These are phyloP conservation scores for Starmerella geochares DNA, from an alignment of 805 yeast genomes.

Conservation along the genomic window DNA sequence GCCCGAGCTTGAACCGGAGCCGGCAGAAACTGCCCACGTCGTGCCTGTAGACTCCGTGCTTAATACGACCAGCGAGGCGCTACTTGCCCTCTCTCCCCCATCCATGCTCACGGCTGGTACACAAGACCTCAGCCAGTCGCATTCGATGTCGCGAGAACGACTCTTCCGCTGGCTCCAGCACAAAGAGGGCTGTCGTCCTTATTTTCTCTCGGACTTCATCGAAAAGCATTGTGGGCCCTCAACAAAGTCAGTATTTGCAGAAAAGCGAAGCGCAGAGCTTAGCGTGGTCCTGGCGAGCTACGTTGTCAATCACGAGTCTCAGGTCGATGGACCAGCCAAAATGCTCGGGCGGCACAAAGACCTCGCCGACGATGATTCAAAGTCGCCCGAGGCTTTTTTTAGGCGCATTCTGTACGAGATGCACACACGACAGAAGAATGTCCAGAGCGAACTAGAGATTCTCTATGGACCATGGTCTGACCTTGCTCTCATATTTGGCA, in stretches of 20 bases:
- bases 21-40: too few relatives aligned
- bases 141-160: not conserved
- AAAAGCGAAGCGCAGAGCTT: not conserved
- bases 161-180: not conserved
- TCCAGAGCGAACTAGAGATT: constrained; percentile 12
- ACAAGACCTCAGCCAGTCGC: not conserved
- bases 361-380: not conserved
- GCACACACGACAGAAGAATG: not conserved
- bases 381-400: not conserved
- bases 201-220: not conserved
- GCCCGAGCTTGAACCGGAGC: too few relatives aligned
- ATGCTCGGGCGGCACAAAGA: constrained; percentile 2
- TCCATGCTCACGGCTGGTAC: not conserved
- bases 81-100: not conserved
- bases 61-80: not conserved
- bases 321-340: not conserved
- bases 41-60: not conserved
- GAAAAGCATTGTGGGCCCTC: not conserved
- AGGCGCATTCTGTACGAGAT: not conserved
- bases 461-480: constrained; percentile 17
- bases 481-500: not conserved
- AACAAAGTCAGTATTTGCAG: too few relatives aligned
- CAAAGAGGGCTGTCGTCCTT: not conserved
- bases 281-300: not conserved
- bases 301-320: not conserved